These are phyloP conservation scores for Xylaria nigripes DNA, from an alignment of 495 filamentous ascomycete genomes.

Conservation along the genomic window DNA sequence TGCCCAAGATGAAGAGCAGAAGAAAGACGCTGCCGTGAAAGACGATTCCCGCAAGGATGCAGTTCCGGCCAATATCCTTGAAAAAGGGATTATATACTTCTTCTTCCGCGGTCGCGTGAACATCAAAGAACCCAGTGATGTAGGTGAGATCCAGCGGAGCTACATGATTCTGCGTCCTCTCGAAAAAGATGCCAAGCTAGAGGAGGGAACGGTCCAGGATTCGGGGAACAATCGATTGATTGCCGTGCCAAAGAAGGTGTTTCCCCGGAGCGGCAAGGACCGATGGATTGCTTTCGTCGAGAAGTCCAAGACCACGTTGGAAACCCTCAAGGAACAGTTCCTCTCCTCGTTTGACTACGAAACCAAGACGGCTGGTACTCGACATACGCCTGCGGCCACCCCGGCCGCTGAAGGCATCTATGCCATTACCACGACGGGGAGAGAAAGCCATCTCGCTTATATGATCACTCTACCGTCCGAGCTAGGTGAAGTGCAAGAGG, in stretches of 20 bases:
- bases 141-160: conserved; percentile 67
- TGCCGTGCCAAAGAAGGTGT: conserved; percentile 77
- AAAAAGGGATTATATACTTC: conserved; percentile 94
- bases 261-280: conserved; percentile 64
- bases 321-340: conserved; percentile 65
- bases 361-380: conserved; percentile 67
- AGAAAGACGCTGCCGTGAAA: conserved; percentile 14
- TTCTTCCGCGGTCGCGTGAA: conserved; percentile 75
- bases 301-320: conserved; percentile 57
- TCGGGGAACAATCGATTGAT: conserved; percentile 61
- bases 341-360: conserved; percentile 58
- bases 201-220: conserved; percentile 54
- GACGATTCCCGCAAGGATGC: conserved; percentile 41
- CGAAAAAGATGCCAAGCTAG: conserved; percentile 58
- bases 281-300: conserved; percentile 81
- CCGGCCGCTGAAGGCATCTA: conserved; percentile 84
- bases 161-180: conserved; percentile 79
- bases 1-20: neutral
- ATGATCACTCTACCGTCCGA: conserved; percentile 68
- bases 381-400: conserved; percentile 61
- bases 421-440: conserved; percentile 63
- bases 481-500: conserved; percentile 63
- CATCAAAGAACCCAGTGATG: conserved; percentile 59
- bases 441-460: conserved; percentile 72
- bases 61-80: conserved; percentile 67